Evolutionary conservation across 2,329 filamentous ascomycete genomes (phyloP).

Genomic region (Fusarium protoensiforme): DNA sequence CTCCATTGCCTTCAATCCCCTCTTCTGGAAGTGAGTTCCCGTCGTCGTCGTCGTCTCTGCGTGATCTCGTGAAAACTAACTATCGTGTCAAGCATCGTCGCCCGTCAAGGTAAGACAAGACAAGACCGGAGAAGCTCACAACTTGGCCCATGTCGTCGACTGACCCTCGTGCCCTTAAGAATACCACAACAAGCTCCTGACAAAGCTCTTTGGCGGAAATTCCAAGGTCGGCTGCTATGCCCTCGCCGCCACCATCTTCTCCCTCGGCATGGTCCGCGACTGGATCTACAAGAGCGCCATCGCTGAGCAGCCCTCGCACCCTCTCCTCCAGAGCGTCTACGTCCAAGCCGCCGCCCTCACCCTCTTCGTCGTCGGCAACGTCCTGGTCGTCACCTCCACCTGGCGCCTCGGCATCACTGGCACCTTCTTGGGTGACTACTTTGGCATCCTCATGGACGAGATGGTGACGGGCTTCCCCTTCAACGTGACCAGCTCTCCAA

Average conservation of each 20-base stretch:
- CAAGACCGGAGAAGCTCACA: background rate
- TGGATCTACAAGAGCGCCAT: conserved; percentile 88
- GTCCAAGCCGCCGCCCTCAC: conserved; percentile 73
- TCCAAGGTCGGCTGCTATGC: conserved; percentile 86
- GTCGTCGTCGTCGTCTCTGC: conserved; percentile 4
- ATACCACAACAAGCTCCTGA: conserved; percentile 90
- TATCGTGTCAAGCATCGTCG: conserved; percentile 74
- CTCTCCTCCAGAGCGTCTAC: conserved; percentile 71
- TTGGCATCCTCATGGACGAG: conserved; percentile 95
- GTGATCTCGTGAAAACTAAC: conserved; percentile 46
- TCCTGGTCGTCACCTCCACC: conserved; percentile 88
- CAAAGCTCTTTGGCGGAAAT: conserved; percentile 84
- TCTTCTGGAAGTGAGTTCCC: conserved; percentile 98
- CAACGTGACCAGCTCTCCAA: conserved; percentile 88
- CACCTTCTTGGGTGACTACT: conserved; percentile 98
- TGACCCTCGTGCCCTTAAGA: conserved; percentile 63
- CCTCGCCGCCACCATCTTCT: conserved; percentile 90
- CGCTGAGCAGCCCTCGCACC: conserved; percentile 78
- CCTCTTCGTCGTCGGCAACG: conserved; percentile 80
- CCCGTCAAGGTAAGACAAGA: conserved; percentile 74
- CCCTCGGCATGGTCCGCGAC: conserved; percentile 89
- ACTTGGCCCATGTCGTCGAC: conserved; percentile 9
- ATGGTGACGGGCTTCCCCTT: conserved; percentile 97
- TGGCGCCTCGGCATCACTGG: conserved; percentile 93
- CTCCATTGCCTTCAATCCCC: conserved; percentile 92